Evolutionary conservation across 106 monocot genomes (phyloP), one percentile per base, ranked within the genome.

Genomic region (Posidonia australis): DNA sequence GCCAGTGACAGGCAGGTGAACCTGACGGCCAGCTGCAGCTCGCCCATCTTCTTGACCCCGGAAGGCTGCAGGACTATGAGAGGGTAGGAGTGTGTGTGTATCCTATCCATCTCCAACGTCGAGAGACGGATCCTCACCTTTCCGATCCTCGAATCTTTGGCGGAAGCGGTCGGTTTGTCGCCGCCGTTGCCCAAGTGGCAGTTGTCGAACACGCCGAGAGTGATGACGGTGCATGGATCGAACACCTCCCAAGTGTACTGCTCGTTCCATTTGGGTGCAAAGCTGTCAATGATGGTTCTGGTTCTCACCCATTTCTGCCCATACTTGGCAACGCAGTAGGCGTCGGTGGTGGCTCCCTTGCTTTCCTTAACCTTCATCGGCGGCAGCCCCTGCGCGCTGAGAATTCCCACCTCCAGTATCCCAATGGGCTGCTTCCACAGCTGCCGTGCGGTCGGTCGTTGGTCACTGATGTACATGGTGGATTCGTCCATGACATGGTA

Each of bases 161-260:
- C 62, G 7, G 53, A 54, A 7, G 13, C 29, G 5, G 24, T 30
- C 25, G 22, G 23, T 0, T 45, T 68, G 7, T 57, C 1, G 23
- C 66, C 62, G 54, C 46, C 68, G 53, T 51, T 75, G 69, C 78
- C 63, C 10, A 87, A 57, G 36, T 83, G 77, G 47, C 78, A 81
- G 45, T 88, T 88, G 67, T 88, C 82, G 73, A 84, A 88, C 4
- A 88, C 88, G 19, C 81, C 78, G 20, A 88, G 48, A 2, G 88
- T 88, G 61, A 88, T 63, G 53, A 88, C 88, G 19, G 88, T 88
- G 62, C 78, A 78, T 6, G 83, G 88, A 62, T 88, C 88, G 56
- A 76, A 82, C 16, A 88, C 84, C 48, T 88, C 88, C 88, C 88
- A 88, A 13, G 78, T 81, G 76, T 84, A 88, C 78, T 88, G 88